Evolutionary conservation across 2,329 filamentous ascomycete genomes (phyloP), one percentile per base, ranked within the genome.

Genomic region (Taxawa tesnikishii): DNA sequence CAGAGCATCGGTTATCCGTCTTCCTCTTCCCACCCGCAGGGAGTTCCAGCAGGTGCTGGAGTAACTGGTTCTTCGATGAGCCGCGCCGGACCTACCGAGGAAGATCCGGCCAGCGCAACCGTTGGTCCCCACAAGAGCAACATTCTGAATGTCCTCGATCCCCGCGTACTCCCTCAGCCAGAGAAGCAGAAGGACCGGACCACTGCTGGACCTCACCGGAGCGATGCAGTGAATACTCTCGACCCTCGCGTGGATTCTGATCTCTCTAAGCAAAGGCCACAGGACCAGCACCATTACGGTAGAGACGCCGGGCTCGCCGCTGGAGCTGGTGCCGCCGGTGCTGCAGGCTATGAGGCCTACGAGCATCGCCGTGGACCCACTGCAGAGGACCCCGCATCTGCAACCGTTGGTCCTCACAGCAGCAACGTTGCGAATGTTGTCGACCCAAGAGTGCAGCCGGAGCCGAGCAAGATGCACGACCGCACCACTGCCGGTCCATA

Each of bases 291-390:
- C 23, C 50, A 51, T 30, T 43, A 50, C 24, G 49, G 48, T 17
- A 45, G 48, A n/a, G 46, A 56, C 32, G 47, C 48, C n/a, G 49
- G 47, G 9, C 15, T 53, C 1, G 50, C 39, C 8, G 51, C 44
- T 23, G 53, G 49, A 12, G 47, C 46, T 24, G 54, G 48, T 6
- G 44, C 47, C 25, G 49, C 46, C 16, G 52, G 47, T 15, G 31
- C 38, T 5, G 36, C 31, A 18, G 31, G 24, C 4, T 33, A 32
- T 12, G 30, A 27, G 9, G 13, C 13, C 15, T 12, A 18, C n/a
- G 28, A 29, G 29, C 23, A 36, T 23, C 28, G 27, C 15, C 6
- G n/a, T 8, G 17, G 19, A 25, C 25, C 26, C 7, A 31, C 31
- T 14, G 33, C 29, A 4, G 37, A 40, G 6, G 38, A 29, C 15